These are phyloP conservation scores for Cryphonectria naterciae DNA, from an alignment of 2,329 filamentous ascomycete species.

Conservation along the genomic window DNA sequence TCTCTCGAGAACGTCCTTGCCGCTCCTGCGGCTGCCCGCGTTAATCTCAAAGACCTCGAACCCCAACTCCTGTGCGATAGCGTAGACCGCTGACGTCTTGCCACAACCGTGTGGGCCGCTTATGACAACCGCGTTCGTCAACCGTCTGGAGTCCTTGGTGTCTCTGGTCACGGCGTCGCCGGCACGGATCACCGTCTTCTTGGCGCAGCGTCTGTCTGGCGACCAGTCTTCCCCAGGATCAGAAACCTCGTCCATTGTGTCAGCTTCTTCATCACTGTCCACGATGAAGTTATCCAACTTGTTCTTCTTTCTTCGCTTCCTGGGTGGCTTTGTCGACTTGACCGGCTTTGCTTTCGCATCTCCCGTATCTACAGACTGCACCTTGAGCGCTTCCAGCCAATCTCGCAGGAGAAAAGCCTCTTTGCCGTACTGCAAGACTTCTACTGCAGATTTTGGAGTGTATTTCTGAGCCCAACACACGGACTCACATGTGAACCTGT, in stretches of 20 bases:
- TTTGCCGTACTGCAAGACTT: conserved; percentile 75
- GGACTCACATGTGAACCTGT: conserved; percentile 75
- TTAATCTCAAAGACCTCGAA: conserved; percentile 98
- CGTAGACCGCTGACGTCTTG: conserved; percentile 91
- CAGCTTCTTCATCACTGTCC: conserved; percentile 74
- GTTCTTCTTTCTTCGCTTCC: conserved; percentile 71
- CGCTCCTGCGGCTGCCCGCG: conserved; percentile 77
- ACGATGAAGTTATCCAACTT: conserved; percentile 82
- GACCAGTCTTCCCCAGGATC: conserved; percentile 58
- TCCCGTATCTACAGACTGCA: conserved; percentile 75
- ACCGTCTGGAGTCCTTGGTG: conserved; percentile 50
- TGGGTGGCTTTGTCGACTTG: conserved; percentile 40
- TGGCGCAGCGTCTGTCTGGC: conserved; percentile 41
- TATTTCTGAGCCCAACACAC: conserved; percentile 84
- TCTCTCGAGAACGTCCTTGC: conserved; percentile 86
- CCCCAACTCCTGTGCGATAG: conserved; percentile 85
- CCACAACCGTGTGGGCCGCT: conserved; percentile 90
- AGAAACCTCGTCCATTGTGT: conserved; percentile 70
- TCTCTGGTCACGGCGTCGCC: conserved; percentile 41
- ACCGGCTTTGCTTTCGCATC: conserved; percentile 39
- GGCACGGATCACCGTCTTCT: conserved; percentile 59
- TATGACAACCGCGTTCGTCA: conserved; percentile 80
- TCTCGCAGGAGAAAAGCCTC: conserved; percentile 74
- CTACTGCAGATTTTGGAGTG: conserved; percentile 67
- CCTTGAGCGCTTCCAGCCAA: conserved; percentile 78